A percentile compares a stretch with the other conserved stretches of the same genome.
phyloP scores from a whole-genome alignment of 2,329 filamentous ascomycete species.

The Exophiala bonariae region DNA sequence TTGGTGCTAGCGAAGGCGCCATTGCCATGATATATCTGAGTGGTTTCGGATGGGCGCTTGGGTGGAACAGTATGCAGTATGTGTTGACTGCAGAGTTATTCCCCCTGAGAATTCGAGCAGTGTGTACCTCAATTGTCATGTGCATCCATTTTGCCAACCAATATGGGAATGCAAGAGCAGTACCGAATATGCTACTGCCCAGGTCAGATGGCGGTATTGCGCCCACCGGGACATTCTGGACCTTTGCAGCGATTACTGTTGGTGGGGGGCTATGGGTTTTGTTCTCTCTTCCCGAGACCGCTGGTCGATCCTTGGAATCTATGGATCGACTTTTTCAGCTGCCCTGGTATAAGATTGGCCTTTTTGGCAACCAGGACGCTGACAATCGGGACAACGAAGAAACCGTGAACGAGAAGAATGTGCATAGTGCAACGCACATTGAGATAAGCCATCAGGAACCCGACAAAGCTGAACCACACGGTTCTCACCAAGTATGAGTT shows the following conservation, averaged over 20 bases:
- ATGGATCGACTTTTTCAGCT: constrained; percentile 15
- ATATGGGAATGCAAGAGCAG: constrained; percentile 30
- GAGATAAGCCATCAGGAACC: too few relatives aligned
- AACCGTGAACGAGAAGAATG: too few relatives aligned
- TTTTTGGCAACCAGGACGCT: too few relatives aligned
- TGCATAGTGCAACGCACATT: too few relatives aligned
- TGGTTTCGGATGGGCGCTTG: constrained; percentile 66
- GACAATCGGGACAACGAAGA: too few relatives aligned
- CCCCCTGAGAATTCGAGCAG: constrained; percentile 41
- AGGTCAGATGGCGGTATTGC: not conserved
- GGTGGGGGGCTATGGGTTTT: constrained; percentile 55
- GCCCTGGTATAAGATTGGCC: constrained; percentile 23
- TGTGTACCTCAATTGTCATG: constrained; percentile 44
- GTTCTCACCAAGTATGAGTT: too few relatives aligned
- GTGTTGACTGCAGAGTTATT: constrained; percentile 42
- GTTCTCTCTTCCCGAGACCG: constrained; percentile 59
- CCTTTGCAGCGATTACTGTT: constrained; percentile 54
- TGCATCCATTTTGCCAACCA: constrained; percentile 42
- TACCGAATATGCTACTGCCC: constrained; percentile 56
- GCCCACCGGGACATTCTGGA: constrained; percentile 47
- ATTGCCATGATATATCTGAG: constrained; percentile 73
- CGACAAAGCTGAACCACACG: too few relatives aligned
- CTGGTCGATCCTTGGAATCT: constrained; percentile 24
- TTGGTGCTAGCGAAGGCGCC: constrained; percentile 63
- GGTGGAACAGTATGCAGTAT: constrained; percentile 62